Conservation (phyloP, 192 early-diverging fungal genomes). For the Coemansia sp. region DNA sequence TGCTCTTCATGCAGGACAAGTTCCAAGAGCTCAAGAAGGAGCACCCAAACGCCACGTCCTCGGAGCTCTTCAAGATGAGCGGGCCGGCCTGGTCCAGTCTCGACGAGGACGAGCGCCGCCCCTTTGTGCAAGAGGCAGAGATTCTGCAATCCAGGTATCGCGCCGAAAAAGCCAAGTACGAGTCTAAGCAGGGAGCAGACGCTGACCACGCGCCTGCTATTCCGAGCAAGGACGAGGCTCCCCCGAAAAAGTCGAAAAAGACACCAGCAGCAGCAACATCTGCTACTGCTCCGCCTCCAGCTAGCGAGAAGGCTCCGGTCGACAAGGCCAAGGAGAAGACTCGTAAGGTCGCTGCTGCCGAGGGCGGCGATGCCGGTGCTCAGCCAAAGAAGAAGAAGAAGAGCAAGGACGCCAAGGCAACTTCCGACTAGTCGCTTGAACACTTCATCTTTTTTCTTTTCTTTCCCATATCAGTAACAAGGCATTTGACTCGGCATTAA, state of each 20-base stretch:
- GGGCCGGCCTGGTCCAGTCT: background rate
- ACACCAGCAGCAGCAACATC: background rate
- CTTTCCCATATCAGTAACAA: background rate
- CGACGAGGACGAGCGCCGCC: background rate
- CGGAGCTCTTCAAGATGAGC: background rate
- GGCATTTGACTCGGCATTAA: background rate
- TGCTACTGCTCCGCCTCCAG: background rate
- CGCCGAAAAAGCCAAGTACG: background rate
- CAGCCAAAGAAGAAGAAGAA: conserved; percentile 4
- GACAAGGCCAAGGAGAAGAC: conserved; percentile 5
- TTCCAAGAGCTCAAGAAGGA: background rate
- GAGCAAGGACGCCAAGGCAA: background rate
- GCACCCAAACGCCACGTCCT: background rate
- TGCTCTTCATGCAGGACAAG: background rate
- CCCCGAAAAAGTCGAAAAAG: background rate
- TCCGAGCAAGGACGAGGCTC: background rate
- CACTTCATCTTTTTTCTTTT: background rate
- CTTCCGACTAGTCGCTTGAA: background rate
- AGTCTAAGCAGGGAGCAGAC: background rate
- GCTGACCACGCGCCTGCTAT: background rate
- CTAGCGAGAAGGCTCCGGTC: background rate
- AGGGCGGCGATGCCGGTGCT: background rate
- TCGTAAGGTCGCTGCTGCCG: background rate
- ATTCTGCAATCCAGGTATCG: background rate
- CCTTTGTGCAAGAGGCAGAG: background rate